These are phyloP conservation scores for Arthrobotrys sphaeroides DNA, from an alignment of 2,329 filamentous ascomycete species.

Conservation along the genomic window DNA sequence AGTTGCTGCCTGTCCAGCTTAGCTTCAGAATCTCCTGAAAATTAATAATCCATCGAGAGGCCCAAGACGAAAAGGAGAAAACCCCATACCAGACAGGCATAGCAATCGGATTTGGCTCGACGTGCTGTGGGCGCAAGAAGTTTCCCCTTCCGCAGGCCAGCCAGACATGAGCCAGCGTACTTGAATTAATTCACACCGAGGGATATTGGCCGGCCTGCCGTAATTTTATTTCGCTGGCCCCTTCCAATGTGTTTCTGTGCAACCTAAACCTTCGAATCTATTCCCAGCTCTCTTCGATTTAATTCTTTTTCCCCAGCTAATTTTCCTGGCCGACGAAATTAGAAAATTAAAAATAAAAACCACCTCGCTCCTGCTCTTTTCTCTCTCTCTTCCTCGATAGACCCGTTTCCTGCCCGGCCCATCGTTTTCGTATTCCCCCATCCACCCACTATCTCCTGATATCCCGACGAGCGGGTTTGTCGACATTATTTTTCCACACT, in stretches of 20 bases:
- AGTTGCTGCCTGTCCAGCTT: slow-evolving; percentile 35
- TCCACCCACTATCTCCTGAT: slow-evolving; percentile 22
- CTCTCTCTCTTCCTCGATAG: slow-evolving; percentile 37
- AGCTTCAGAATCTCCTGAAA: slow-evolving; percentile 35
- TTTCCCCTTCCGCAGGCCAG: slow-evolving; percentile 49
- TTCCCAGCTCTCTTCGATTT: slow-evolving; percentile 1
- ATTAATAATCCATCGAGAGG: slow-evolving; percentile 36
- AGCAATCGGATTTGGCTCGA: slow-evolving; percentile 31
- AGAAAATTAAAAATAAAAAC: slow-evolving; percentile 36
- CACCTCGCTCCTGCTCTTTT: slow-evolving; percentile 37
- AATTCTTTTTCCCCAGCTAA: slow-evolving; percentile 11
- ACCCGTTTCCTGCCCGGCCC: slow-evolving; percentile 20
- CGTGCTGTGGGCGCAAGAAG: slow-evolving; percentile 36
- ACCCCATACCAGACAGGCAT: slow-evolving; percentile 1
- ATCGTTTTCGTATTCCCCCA: slow-evolving; percentile 21
- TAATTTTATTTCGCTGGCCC: slow-evolving; percentile 4
- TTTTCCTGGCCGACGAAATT: slow-evolving; percentile 4
- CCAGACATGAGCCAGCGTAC: too few species aligned
- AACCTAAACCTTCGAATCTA: slow-evolving; percentile 45
- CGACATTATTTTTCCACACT: slow-evolving; percentile 42
- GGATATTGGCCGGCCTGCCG: slow-evolving; percentile 29
- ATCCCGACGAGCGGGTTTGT: slow-evolving; percentile 43
- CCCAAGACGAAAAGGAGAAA: slow-evolving; percentile 30
- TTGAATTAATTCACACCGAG: slow-evolving; percentile 37
- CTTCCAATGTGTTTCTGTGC: slow-evolving; percentile 37